phyloP scores from a whole-genome alignment of 148 eudicot species.

The Fagopyrum esculentum region DNA sequence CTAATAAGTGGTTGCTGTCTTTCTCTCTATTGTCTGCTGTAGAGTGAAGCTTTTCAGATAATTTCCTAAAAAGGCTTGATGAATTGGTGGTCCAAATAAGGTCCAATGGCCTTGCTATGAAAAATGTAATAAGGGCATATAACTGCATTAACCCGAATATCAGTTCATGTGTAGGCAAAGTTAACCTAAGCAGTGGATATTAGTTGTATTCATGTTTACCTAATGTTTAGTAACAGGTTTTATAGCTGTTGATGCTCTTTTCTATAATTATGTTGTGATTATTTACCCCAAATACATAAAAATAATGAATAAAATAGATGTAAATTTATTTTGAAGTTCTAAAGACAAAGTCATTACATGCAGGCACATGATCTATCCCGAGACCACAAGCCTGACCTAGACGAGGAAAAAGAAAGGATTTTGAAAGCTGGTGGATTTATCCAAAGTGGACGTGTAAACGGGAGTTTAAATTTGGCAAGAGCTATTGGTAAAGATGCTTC shows the following conservation, averaged over 20 bases:
- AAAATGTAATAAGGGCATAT: no score
- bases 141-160: no score
- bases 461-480: constrained; percentile 90
- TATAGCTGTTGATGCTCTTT: no score
- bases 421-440: constrained; percentile 94
- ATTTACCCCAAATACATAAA: background rate
- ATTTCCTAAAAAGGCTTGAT: background rate
- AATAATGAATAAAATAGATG: background rate
- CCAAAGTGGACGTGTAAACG: constrained; percentile 93
- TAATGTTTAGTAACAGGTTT: no score
- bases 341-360: background rate
- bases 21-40: background rate
- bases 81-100: background rate
- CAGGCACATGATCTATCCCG: constrained; percentile 94
- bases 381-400: constrained; percentile 98
- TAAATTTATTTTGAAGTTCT: background rate
- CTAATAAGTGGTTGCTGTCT: background rate
- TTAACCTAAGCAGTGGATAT: no score
- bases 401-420: constrained; percentile 81
- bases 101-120: background rate
- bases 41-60: background rate
- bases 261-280: no score
- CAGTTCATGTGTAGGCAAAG: no score
- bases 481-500: constrained; percentile 70
- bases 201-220: no score